Evolutionary conservation across 116 monocot genomes (phyloP).

Genomic region (Trichopus zeylanicus): DNA sequence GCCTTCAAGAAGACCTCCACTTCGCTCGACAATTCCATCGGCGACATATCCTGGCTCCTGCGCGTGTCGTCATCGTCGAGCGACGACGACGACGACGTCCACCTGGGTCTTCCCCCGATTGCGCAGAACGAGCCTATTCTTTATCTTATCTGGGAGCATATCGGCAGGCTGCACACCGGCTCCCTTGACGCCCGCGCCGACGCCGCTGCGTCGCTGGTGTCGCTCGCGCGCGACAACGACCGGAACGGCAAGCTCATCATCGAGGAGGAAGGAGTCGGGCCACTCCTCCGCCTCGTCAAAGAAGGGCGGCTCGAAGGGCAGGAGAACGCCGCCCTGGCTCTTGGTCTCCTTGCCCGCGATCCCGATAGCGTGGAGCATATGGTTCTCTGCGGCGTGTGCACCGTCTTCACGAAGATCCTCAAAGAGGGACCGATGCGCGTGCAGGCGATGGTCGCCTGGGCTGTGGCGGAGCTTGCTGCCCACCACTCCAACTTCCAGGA

Average conservation of each 20-base stretch:
- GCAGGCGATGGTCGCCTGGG: slow-evolving; percentile 77
- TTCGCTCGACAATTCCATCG: slow-evolving; percentile 81
- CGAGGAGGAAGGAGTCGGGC: slow-evolving; percentile 80
- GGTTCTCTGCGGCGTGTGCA: slow-evolving; percentile 64
- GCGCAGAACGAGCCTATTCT: slow-evolving; percentile 91
- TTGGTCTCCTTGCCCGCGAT: slow-evolving; percentile 71
- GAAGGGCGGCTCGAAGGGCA: slow-evolving; percentile 81
- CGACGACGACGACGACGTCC: slow-evolving; percentile 47
- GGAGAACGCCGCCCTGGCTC: slow-evolving; percentile 65
- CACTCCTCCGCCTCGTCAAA: slow-evolving; percentile 70
- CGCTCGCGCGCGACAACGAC: slow-evolving; percentile 85
- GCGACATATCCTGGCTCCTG: slow-evolving; percentile 92
- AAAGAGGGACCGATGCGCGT: slow-evolving; percentile 88
- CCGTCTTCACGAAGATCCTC: slow-evolving; percentile 69
- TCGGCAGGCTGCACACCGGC: slow-evolving; percentile 72
- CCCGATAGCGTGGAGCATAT: slow-evolving; percentile 82
- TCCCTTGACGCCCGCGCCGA: slow-evolving; percentile 44
- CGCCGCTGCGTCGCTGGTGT: slow-evolving; percentile 71
- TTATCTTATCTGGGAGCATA: slow-evolving; percentile 87
- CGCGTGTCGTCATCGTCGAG: slow-evolving; percentile 56
- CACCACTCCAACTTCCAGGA: slow-evolving; percentile 71
- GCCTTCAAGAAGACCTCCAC: slow-evolving; percentile 73
- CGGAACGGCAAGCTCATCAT: slow-evolving; percentile 82
- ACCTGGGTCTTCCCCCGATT: slow-evolving; percentile 83
- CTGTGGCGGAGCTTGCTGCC: slow-evolving; percentile 71